Evolutionary conservation across 2,329 filamentous ascomycete genomes (phyloP), one percentile per base, ranked within the genome.

Genomic region (Colletotrichum lini): DNA sequence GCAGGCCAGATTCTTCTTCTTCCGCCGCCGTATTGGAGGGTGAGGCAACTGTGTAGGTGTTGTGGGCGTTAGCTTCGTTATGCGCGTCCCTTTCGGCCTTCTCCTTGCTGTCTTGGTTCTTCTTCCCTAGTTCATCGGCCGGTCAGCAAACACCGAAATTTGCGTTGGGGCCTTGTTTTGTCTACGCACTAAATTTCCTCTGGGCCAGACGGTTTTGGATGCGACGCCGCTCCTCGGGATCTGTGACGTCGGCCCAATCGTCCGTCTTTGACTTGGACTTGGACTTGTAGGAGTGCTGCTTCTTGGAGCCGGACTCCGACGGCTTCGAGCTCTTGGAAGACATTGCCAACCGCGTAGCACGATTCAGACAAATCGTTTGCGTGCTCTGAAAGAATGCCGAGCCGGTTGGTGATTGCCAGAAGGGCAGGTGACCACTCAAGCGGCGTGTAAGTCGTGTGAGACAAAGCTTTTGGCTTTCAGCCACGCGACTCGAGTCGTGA

Each of bases 181-280:
- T 42, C n/a, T 23, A 83, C 91, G 77, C 86, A 94, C 93, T 87
- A 75, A 94, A 94, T 76, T 94, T 94, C 74, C 92, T 87, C 77
- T 94, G 93, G 2, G 92, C 92, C 72, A 94, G 88, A 65, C 92
- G 88, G 78, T 95, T 95, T 79, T 95, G 93, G 61, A 94, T 92
- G 72, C 92, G 90, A 73, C 93, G 86, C 77, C 93, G 87, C 82
- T 94, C 91, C 72, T 90, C 90, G 0, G 91, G 91, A 75, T 94
- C 92, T 8, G 88, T 88, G 53, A 94, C 86, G 0, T 91, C 87
- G 38, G 88, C 85, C 93, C 93, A 95, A 81, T 94, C 89, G 73
- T 92, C 87, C 3, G 83, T 83, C 73, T 86, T 87, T 42, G 76
- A 77, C 74, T 82, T 82, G 6, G 83, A 79, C 73, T 84, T 87